Evolutionary conservation across 768 basidiomycete genomes (phyloP).

Genomic region (Podaxis sp.): DNA sequence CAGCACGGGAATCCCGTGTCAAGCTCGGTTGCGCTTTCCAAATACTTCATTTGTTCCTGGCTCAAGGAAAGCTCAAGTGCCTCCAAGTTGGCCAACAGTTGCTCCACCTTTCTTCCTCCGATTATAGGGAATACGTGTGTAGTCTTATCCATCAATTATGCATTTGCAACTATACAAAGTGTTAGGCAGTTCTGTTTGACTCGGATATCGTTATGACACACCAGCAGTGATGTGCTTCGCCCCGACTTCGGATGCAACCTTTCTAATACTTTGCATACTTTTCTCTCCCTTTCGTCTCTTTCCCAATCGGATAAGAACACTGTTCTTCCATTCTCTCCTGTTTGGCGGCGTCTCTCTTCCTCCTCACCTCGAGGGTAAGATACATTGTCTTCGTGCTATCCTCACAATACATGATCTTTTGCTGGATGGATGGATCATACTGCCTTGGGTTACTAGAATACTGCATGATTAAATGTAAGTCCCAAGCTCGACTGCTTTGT

Average conservation of each 20-base stretch:
- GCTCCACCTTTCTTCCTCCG: conserved; percentile 44
- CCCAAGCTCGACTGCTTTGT: neutral
- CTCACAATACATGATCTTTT: conserved; percentile 30
- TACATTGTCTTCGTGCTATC: conserved; percentile 40
- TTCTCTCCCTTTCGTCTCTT: conserved; percentile 33
- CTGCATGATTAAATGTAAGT: conserved; percentile 11
- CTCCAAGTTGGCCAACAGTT: conserved; percentile 39
- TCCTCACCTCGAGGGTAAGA: conserved; percentile 37
- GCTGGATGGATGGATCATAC: conserved; percentile 18
- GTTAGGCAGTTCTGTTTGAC: neutral
- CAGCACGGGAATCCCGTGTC: conserved; percentile 38
- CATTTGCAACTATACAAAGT: conserved; percentile 37
- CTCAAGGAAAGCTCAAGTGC: conserved; percentile 33
- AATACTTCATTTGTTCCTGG: conserved; percentile 32
- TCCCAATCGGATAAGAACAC: conserved; percentile 31
- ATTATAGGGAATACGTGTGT: conserved; percentile 49
- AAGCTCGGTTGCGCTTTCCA: conserved; percentile 25
- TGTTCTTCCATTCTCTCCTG: conserved; percentile 35
- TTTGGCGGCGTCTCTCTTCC: conserved; percentile 22
- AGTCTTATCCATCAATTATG: conserved; percentile 50
- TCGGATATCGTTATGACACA: conserved; percentile 15
- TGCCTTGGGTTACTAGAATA: conserved; percentile 25
- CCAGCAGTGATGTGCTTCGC: conserved; percentile 40
- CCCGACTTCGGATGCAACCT: conserved; percentile 47
- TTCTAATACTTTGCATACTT: conserved; percentile 21